Evolutionary conservation across 306 rosid species (phyloP).

Genomic region (Styphnolobium japonicum): DNA sequence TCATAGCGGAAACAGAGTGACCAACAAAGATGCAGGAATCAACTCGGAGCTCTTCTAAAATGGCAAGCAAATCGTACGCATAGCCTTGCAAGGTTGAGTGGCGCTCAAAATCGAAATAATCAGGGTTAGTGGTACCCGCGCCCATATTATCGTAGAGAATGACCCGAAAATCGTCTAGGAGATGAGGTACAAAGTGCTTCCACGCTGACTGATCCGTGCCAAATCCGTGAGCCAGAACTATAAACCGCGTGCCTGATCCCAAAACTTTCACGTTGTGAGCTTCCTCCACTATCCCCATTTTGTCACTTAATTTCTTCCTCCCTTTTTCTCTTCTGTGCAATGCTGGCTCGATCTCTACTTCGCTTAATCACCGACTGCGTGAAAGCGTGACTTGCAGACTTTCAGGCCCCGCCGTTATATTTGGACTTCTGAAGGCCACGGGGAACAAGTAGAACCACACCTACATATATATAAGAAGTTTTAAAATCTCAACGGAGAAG

Average conservation of each 20-base stretch:
- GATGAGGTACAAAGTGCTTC: slow-evolving; percentile 72
- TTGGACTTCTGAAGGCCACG: slow-evolving; percentile 21
- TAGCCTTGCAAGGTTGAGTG: slow-evolving; percentile 67
- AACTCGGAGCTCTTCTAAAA: slow-evolving; percentile 53
- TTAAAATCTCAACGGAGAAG: background rate
- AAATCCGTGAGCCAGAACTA: slow-evolving; percentile 74
- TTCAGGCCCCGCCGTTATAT: background rate
- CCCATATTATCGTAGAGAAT: slow-evolving; percentile 80
- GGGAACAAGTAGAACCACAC: slow-evolving; percentile 25
- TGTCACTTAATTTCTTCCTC: background rate
- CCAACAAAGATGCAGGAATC: slow-evolving; percentile 68
- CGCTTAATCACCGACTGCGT: background rate
- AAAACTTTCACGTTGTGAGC: slow-evolving; percentile 77
- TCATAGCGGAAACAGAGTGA: slow-evolving; percentile 84
- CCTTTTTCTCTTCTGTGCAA: background rate
- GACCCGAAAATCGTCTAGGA: slow-evolving; percentile 53
- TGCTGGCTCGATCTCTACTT: background rate
- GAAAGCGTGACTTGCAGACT: background rate
- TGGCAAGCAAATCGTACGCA: slow-evolving; percentile 66
- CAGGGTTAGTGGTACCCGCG: slow-evolving; percentile 84
- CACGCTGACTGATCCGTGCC: slow-evolving; percentile 89
- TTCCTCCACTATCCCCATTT: slow-evolving; percentile 71
- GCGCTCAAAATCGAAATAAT: slow-evolving; percentile 74
- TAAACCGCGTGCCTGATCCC: slow-evolving; percentile 44
- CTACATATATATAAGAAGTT: background rate